Conservation (phyloP, 257 asterid genomes). For the Nicotiana knightiana region DNA sequence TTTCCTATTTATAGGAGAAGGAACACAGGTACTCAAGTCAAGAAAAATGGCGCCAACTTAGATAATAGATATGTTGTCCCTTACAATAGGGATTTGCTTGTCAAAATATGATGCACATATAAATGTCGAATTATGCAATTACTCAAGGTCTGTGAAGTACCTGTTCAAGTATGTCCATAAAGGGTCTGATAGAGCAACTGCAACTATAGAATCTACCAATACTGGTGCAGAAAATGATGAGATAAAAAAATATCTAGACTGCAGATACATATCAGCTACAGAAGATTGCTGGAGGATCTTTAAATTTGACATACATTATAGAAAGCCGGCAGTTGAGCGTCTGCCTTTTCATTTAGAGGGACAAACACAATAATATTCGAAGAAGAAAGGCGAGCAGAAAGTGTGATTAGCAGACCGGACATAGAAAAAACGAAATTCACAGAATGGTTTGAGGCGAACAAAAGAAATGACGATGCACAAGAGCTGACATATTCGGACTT, state of each 20-base stretch:
- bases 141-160: no score
- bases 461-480: not conserved
- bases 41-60: no score
- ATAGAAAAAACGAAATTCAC: not conserved
- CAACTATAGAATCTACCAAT: no score
- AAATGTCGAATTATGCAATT: no score
- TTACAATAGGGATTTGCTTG: no score
- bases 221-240: no score
- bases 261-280: not conserved
- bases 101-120: no score
- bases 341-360: not conserved
- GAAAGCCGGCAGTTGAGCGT: not conserved
- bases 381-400: not conserved
- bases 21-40: no score
- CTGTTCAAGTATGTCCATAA: no score
- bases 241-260: not conserved
- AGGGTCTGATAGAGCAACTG: no score
- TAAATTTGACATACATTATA: not conserved
- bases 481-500: not conserved
- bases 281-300: not conserved
- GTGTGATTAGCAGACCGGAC: not conserved
- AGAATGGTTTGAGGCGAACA: constrained; percentile 8
- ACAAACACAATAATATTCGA: not conserved
- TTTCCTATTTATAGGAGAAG: no score
- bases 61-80: no score